Evolutionary conservation across 768 basidiomycete genomes (phyloP).

Genomic region (Tricholoma terreum): DNA sequence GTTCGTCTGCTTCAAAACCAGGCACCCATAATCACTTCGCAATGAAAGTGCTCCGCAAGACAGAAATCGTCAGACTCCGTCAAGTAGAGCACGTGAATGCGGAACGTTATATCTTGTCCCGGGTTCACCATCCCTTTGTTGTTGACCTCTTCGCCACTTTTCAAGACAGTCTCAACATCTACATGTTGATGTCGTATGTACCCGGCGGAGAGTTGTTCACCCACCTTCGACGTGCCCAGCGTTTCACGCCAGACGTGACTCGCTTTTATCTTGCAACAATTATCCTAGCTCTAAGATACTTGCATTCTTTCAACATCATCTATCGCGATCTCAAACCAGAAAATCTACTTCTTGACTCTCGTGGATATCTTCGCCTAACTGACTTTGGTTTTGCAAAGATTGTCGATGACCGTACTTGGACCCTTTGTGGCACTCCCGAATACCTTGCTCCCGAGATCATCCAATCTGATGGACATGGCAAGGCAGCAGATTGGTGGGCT

Average conservation of each 20-base stretch:
- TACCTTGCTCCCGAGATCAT: conserved; percentile 99
- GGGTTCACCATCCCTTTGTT: conserved; percentile 91
- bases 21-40: conserved; percentile 69
- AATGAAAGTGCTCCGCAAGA: conserved; percentile 86
- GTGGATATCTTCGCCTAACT: conserved; percentile 91
- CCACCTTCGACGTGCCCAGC: conserved; percentile 87
- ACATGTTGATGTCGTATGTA: conserved; percentile 96
- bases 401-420: conserved; percentile 97
- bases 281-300: conserved; percentile 89
- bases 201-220: conserved; percentile 98
- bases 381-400: conserved; percentile 99
- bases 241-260: conserved; percentile 96
- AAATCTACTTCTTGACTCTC: conserved; percentile 92
- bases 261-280: conserved; percentile 97
- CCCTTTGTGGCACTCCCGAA: conserved; percentile 93
- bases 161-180: conserved; percentile 94
- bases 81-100: conserved; percentile 99
- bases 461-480: conserved; percentile 95
- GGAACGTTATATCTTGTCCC: conserved; percentile 89
- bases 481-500: conserved; percentile 99
- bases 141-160: conserved; percentile 95
- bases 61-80: conserved; percentile 81
- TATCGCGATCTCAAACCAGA: conserved; percentile 99
- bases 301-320: conserved; percentile 96
- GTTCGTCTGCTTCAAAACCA: conserved; percentile 42